Evolutionary conservation across 164 flowering plant genomes (phyloP).

Genomic region (Berberis thunbergii): DNA sequence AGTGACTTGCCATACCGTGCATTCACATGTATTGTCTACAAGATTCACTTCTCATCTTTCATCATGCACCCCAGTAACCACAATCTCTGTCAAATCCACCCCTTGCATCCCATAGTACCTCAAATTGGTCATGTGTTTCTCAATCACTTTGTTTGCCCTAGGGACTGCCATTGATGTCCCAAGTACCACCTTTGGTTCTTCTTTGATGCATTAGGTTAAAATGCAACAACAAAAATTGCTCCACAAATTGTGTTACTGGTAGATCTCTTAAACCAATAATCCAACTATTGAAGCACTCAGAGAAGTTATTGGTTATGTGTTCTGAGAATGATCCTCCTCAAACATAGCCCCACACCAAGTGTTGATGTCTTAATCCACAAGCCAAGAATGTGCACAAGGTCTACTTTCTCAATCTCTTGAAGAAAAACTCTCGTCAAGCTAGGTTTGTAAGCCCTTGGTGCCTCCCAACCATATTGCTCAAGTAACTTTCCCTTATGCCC

Average conservation of each 20-base stretch:
- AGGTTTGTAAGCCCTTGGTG: not conserved
- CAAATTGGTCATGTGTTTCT: not conserved
- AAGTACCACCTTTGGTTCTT: not conserved
- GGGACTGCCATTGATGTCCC: not conserved
- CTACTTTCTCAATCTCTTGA: not conserved
- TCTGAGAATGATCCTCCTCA: not conserved
- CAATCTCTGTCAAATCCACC: not conserved
- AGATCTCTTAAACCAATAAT: not conserved
- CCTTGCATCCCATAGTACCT: not conserved
- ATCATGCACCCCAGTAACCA: not conserved
- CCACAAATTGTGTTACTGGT: not conserved
- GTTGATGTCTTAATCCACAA: not conserved
- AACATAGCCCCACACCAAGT: not conserved
- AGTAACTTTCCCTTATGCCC: too few species aligned
- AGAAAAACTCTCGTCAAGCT: not conserved
- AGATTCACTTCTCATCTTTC: not conserved
- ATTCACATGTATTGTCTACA: not conserved
- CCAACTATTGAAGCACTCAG: not conserved
- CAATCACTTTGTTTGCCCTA: not conserved
- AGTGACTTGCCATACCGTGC: not conserved
- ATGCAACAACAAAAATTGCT: not conserved
- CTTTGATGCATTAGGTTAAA: not conserved
- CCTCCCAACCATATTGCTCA: not conserved
- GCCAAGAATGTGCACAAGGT: not conserved
- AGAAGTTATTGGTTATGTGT: not conserved